A percentile compares a stretch with the other conserved stretches of the same genome.
Conservation (phyloP, 1,284 basidiomycete genomes). For the Malassezia dermatis region DNA sequence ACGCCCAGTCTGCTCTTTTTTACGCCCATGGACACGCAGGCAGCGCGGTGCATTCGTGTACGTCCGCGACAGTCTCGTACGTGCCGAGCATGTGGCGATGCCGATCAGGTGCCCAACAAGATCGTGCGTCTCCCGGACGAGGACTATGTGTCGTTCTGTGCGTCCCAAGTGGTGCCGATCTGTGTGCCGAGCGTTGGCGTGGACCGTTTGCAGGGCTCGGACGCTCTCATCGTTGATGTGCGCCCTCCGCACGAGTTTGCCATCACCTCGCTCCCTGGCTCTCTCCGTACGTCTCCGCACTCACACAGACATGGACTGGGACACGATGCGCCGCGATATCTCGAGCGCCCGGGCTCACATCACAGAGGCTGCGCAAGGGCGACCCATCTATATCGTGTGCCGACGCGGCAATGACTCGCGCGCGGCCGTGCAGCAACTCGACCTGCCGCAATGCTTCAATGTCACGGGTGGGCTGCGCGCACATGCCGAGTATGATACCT, state of each 20-base stretch:
- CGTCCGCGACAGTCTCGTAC: slow-evolving; percentile 49
- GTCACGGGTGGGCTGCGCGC: slow-evolving; percentile 7
- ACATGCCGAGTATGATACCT: neutral
- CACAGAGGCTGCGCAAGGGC: neutral
- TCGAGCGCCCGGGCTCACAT: neutral
- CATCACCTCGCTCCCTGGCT: slow-evolving; percentile 1
- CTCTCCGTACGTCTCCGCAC: neutral
- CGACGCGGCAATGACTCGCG: slow-evolving; percentile 15
- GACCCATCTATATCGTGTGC: slow-evolving; percentile 9
- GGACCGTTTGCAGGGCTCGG: neutral
- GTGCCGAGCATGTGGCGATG: slow-evolving; percentile 38
- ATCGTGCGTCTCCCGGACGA: slow-evolving; percentile 29
- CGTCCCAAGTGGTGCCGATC: slow-evolving; percentile 6
- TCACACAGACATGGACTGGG: slow-evolving; percentile 6
- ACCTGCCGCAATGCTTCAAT: slow-evolving; percentile 1
- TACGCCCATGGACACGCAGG: slow-evolving; percentile 60
- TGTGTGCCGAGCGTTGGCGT: slow-evolving; percentile 20
- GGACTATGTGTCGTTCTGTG: slow-evolving; percentile 41
- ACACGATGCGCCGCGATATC: slow-evolving; percentile 3
- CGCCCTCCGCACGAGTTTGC: slow-evolving; percentile 11
- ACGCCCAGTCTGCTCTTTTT: slow-evolving; percentile 60
- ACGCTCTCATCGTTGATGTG: slow-evolving; percentile 10
- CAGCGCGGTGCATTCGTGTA: slow-evolving; percentile 72
- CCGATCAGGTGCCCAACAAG: slow-evolving; percentile 12
- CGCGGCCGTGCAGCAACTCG: slow-evolving; percentile 9